Evolutionary conservation across 2,329 filamentous ascomycete genomes (phyloP).

Genomic region (Penicillium oxalicum): DNA sequence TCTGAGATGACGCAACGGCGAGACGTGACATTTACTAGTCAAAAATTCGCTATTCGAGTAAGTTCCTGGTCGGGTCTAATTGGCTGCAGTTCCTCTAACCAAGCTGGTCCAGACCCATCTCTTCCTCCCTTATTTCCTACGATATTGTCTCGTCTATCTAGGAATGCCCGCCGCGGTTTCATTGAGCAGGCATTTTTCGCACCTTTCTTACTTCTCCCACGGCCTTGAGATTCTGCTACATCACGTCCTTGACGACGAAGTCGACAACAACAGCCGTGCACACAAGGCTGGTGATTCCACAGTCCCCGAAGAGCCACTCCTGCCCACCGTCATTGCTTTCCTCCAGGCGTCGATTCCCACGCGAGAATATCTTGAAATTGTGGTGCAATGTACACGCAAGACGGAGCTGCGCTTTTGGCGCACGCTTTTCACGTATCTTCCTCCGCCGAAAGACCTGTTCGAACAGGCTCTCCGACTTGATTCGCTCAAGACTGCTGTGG

Average conservation of each 20-base stretch:
- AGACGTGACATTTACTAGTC: constrained; percentile 84
- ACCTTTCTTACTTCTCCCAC: constrained; percentile 86
- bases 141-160: constrained; percentile 68
- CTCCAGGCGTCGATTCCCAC: constrained; percentile 65
- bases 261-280: constrained; percentile 54
- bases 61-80: constrained; percentile 26
- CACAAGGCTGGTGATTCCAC: constrained; percentile 23
- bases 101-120: constrained; percentile 68
- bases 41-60: constrained; percentile 82
- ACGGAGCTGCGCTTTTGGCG: constrained; percentile 94
- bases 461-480: constrained; percentile 83
- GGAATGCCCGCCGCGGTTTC: constrained; percentile 75
- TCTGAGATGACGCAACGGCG: constrained; percentile 88
- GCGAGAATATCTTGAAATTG: constrained; percentile 76
- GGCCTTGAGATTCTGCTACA: constrained; percentile 88
- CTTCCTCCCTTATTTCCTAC: constrained; percentile 82
- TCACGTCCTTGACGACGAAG: constrained; percentile 88
- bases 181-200: constrained; percentile 76
- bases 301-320: constrained; percentile 28
- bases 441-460: constrained; percentile 84
- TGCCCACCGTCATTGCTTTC: constrained; percentile 54
- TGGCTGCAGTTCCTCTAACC: constrained; percentile 8
- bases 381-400: constrained; percentile 94
- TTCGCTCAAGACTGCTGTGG: constrained; percentile 87
- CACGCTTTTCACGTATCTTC: constrained; percentile 85